Conservation (phyloP, 805 yeast species). For the Candida manassasensis region DNA sequence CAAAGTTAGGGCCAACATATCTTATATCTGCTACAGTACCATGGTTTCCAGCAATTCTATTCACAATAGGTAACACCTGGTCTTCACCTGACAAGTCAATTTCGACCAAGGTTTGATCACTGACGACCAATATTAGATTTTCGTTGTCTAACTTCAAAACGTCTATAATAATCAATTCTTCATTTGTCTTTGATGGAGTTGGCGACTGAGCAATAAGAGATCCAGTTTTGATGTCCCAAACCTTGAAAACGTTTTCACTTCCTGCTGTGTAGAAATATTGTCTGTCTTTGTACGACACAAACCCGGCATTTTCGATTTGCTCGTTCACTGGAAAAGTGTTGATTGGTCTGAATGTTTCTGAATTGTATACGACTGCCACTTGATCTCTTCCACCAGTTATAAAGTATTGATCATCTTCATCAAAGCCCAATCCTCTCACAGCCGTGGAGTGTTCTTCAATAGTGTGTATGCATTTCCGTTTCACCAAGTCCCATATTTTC, state of each 20-base stretch:
- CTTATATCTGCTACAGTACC: slow-evolving; percentile 91
- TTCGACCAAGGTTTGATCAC: slow-evolving; percentile 79
- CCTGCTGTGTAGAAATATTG: slow-evolving; percentile 70
- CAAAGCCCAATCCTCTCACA: slow-evolving; percentile 77
- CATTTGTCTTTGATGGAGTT: slow-evolving; percentile 54
- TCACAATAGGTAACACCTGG: slow-evolving; percentile 35
- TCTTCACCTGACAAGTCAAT: slow-evolving; percentile 25
- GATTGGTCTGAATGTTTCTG: slow-evolving; percentile 48
- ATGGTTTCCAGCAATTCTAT: slow-evolving; percentile 84
- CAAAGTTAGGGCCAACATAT: slow-evolving; percentile 60
- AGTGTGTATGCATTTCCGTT: slow-evolving; percentile 61
- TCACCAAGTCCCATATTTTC: slow-evolving; percentile 62
- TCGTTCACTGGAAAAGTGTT: slow-evolving; percentile 71
- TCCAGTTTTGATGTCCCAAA: slow-evolving; percentile 57
- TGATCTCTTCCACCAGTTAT: slow-evolving; percentile 90
- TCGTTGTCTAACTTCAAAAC: slow-evolving; percentile 37
- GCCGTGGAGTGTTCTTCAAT: slow-evolving; percentile 76
- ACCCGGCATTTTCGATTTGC: slow-evolving; percentile 69
- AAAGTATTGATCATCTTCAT: slow-evolving; percentile 47
- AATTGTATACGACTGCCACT: slow-evolving; percentile 56
- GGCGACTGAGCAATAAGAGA: slow-evolving; percentile 39
- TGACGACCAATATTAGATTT: slow-evolving; percentile 49
- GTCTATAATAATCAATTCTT: slow-evolving; percentile 69
- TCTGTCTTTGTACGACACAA: slow-evolving; percentile 23
- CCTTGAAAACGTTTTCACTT: slow-evolving; percentile 59